These are phyloP conservation scores for Aspergillus diversus DNA, from an alignment of 495 filamentous ascomycete genomes.

Conservation along the genomic window DNA sequence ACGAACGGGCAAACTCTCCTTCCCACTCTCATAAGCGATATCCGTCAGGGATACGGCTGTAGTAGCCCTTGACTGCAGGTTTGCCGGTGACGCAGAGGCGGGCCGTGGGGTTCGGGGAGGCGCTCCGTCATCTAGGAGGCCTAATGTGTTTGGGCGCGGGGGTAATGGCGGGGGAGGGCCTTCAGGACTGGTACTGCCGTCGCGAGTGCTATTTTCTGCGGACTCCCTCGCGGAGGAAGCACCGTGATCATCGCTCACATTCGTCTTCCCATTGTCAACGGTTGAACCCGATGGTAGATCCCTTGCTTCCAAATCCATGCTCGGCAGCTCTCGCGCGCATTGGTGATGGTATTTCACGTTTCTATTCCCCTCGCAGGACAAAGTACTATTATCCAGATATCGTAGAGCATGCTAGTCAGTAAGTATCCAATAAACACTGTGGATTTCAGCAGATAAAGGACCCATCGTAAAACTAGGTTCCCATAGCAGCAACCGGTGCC, in stretches of 20 bases:
- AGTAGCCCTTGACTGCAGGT: slow-evolving; percentile 73
- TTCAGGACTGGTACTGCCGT: slow-evolving; percentile 38
- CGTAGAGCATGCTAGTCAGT: slow-evolving; percentile 7
- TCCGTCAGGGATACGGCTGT: slow-evolving; percentile 81
- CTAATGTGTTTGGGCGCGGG: slow-evolving; percentile 60
- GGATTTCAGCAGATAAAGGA: neutral
- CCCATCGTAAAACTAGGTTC: slow-evolving; percentile 8
- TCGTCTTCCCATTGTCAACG: neutral
- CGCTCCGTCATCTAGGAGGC: slow-evolving; percentile 45
- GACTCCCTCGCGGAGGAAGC: slow-evolving; percentile 10
- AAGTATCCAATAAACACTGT: neutral
- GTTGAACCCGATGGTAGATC: slow-evolving; percentile 13
- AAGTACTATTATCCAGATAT: neutral
- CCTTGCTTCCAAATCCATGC: slow-evolving; percentile 21
- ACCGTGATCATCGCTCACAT: slow-evolving; percentile 8
- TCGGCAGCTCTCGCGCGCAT: slow-evolving; percentile 16
- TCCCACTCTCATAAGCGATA: slow-evolving; percentile 69
- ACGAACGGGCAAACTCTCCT: slow-evolving; percentile 55
- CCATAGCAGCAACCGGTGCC: neutral
- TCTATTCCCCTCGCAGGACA: neutral
- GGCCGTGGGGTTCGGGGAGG: slow-evolving; percentile 22
- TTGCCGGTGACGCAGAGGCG: slow-evolving; percentile 34
- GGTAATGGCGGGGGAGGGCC: slow-evolving; percentile 66
- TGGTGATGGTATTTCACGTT: neutral
- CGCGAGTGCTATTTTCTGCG: slow-evolving; percentile 14